Base-by-base conservation (phyloP, 1,139 yeast genomes). In the Magnusiomyces clavatus region DNA sequence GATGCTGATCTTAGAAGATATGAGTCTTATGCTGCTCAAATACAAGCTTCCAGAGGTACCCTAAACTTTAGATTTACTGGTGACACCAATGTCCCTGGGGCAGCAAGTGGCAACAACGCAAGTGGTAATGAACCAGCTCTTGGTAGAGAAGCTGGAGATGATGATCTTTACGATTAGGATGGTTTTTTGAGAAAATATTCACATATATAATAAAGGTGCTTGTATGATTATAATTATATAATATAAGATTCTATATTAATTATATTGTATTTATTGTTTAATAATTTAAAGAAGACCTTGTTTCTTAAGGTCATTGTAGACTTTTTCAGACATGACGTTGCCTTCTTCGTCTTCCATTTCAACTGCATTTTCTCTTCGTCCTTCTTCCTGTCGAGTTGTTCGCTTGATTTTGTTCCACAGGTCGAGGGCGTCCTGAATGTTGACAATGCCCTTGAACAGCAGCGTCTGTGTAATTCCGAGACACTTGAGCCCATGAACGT, bases 1-100 rank as follows among this genome's bases (percentile, higher is more conserved):
- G 98, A 94, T 68, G 86, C 97, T 46, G 98, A 94, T 73, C 80
- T 94, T 66, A 92, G 99, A 74, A 92, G 98, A 74, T 94, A 94
- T 69, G 98, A 94, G 75, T 95, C 97, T 14, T 94, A 90, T 66
- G 96, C 98, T 53, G 97, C 89, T 71, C 97, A 92, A 73, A 78
- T 94, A 69, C 94, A 84, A 71, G 87, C 96, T 50, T 86, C 97
- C 1, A 86, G 98, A 72, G 98, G 99, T 54, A 64, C 85, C 73
- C 62, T 76, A 71, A 59, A 69, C 57, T 72, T 72, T 68, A 60
- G 72, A 52, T 72, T 73, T 63, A 61, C 66, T 45, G 69, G 63
- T 19, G 62, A 56, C 44, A 62, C 60, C 43, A 66, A 73, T 31
- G 79, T 80, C 50, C 75, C 78, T 49, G 81, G 83, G 60, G 86